A percentile compares a stretch with the other conserved stretches of the same genome.
These are phyloP conservation scores for Amylocystis lapponica DNA, from an alignment of 768 basidiomycete genomes.

Conservation along the genomic window DNA sequence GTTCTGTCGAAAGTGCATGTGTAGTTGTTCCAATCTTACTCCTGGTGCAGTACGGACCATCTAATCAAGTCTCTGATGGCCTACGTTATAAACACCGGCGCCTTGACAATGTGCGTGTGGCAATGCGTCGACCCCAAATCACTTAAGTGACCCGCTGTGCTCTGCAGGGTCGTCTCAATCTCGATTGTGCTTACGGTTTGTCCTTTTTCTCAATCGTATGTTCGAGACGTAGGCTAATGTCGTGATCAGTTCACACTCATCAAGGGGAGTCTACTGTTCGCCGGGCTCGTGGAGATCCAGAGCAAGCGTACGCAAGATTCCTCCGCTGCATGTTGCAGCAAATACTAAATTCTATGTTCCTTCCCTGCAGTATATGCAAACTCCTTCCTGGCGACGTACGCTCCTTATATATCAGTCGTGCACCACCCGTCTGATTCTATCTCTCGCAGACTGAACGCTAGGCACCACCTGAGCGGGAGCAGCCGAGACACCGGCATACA, in stretches of 20 bases:
- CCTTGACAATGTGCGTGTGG: not conserved
- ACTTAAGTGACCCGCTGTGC: not conserved
- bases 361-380: slow-evolving; percentile 9
- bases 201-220: not conserved
- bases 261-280: slow-evolving; percentile 12
- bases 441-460: no score
- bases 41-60: not conserved
- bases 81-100: not conserved
- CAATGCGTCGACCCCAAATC: not conserved
- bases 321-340: not conserved
- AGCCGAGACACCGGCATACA: no score
- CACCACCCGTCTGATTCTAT: no score
- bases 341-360: not conserved
- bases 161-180: not conserved
- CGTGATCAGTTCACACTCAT: not conserved
- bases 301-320: slow-evolving; percentile 8
- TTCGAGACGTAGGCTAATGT: not conserved
- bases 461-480: no score
- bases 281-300: slow-evolving; percentile 15
- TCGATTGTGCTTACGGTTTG: not conserved
- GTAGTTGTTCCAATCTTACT: not conserved
- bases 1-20: not conserved
- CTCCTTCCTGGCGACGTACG: slow-evolving; percentile 12
- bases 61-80: not conserved
- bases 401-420: no score